phyloP scores from a whole-genome alignment of 169 alveolate species.

The Cryptosporidium baileyi region DNA sequence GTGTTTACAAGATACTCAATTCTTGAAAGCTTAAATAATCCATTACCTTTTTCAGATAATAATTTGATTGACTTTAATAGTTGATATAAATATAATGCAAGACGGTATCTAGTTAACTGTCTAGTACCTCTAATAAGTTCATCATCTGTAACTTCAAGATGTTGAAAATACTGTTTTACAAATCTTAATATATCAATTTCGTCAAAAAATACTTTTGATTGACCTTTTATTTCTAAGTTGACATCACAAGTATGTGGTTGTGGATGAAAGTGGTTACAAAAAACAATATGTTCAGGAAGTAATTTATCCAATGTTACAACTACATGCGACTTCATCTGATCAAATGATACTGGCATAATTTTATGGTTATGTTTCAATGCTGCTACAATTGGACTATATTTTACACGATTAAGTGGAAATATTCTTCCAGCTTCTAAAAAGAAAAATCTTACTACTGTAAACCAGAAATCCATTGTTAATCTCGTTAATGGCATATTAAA shows the following conservation, averaged over 20 bases:
- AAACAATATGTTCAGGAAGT: constrained; percentile 54
- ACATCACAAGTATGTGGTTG: constrained; percentile 68
- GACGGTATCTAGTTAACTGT: constrained; percentile 28
- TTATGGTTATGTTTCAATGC: constrained; percentile 59
- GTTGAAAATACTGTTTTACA: constrained; percentile 39
- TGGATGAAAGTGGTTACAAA: constrained; percentile 60
- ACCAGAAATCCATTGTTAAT: constrained; percentile 62
- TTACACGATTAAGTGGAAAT: constrained; percentile 27
- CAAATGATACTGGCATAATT: constrained; percentile 45
- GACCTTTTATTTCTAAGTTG: constrained; percentile 48
- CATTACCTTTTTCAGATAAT: constrained; percentile 58
- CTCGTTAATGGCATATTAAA: constrained; percentile 42
- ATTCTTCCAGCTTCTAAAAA: constrained; percentile 51
- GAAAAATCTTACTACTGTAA: constrained; percentile 46
- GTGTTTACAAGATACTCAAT: constrained; percentile 67
- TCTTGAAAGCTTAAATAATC: constrained; percentile 49
- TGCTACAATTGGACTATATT: constrained; percentile 53
- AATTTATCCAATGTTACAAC: constrained; percentile 54
- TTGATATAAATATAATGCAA: constrained; percentile 41
- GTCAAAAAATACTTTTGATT: constrained; percentile 64
- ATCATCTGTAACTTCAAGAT: constrained; percentile 46
- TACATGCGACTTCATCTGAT: constrained; percentile 61
- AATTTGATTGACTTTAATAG: constrained; percentile 38
- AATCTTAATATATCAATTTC: constrained; percentile 32
- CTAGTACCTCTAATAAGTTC: constrained; percentile 58